These are phyloP conservation scores for Anethum foeniculum DNA, from an alignment of 140 eudicot genomes.

Conservation along the genomic window DNA sequence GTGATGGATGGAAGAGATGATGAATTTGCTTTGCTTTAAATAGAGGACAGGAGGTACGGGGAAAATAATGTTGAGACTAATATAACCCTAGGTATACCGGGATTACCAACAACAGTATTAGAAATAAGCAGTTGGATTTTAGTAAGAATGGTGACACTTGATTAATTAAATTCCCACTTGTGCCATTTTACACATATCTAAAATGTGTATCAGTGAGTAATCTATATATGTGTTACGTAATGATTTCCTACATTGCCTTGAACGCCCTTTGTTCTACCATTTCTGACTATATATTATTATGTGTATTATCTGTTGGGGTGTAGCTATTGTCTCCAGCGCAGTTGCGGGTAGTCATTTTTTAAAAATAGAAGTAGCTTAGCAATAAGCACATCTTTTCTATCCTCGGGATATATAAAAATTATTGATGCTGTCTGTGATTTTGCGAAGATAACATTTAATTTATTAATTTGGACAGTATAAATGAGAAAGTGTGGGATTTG, in stretches of 20 bases:
- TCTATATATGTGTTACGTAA: neutral
- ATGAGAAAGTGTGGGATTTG: too few relatives aligned
- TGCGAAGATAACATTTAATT: too few relatives aligned
- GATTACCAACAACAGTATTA: constrained; percentile 12
- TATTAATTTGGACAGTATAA: too few relatives aligned
- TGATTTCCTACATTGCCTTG: constrained; percentile 21
- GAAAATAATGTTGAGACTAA: constrained; percentile 7
- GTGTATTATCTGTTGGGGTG: neutral
- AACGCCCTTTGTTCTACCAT: constrained; percentile 16
- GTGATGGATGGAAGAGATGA: constrained; percentile 17
- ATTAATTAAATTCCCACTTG: neutral
- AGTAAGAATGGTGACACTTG: neutral
- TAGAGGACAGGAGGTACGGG: constrained; percentile 2
- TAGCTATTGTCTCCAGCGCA: too few relatives aligned
- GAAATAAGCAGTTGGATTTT: constrained; percentile 8
- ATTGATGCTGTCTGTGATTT: too few relatives aligned
- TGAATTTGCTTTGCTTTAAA: constrained; percentile 6
- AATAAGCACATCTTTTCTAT: neutral
- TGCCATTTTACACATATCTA: neutral
- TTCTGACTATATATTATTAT: neutral
- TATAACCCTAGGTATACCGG: constrained; percentile 25
- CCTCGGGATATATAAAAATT: neutral
- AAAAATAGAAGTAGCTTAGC: neutral
- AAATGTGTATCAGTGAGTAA: too few relatives aligned
- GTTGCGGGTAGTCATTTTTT: too few relatives aligned